Conservation (phyloP, 2,329 filamentous ascomycete genomes). For the Sporothrix inflata region DNA sequence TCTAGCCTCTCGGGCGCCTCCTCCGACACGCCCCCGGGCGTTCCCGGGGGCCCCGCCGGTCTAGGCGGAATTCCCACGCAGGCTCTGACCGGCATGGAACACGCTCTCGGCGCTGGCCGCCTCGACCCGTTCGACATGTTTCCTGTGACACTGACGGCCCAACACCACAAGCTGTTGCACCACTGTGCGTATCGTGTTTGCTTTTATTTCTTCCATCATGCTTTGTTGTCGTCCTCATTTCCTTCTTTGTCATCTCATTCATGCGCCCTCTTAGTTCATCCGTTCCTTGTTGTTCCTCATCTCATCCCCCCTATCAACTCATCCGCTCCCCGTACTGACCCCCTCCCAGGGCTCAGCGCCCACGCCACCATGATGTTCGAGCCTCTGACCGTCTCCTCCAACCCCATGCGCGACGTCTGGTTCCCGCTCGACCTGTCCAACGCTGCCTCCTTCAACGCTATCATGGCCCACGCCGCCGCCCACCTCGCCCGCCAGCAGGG, state of each 20-base stretch:
- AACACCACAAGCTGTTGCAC: constrained; percentile 44
- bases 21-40: not conserved
- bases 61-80: constrained; percentile 33
- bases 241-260: not conserved
- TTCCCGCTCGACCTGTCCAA: constrained; percentile 47
- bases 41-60: not conserved
- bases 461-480: constrained; percentile 48
- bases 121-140: constrained; percentile 45
- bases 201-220: constrained; percentile 14
- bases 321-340: not conserved
- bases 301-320: not conserved
- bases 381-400: constrained; percentile 39
- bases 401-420: constrained; percentile 47
- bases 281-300: not conserved
- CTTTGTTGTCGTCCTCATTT: not conserved
- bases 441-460: constrained; percentile 45
- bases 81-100: constrained; percentile 38
- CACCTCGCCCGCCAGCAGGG: constrained; percentile 44
- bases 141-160: constrained; percentile 41
- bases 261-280: too few relatives aligned
- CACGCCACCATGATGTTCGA: constrained; percentile 43
- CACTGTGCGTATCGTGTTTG: constrained; percentile 40
- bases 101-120: constrained; percentile 37
- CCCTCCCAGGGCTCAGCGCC: constrained; percentile 39
- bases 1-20: not conserved